These are phyloP conservation scores for Friedmanniomyces simplex DNA, from an alignment of 495 filamentous ascomycete species.

Conservation along the genomic window DNA sequence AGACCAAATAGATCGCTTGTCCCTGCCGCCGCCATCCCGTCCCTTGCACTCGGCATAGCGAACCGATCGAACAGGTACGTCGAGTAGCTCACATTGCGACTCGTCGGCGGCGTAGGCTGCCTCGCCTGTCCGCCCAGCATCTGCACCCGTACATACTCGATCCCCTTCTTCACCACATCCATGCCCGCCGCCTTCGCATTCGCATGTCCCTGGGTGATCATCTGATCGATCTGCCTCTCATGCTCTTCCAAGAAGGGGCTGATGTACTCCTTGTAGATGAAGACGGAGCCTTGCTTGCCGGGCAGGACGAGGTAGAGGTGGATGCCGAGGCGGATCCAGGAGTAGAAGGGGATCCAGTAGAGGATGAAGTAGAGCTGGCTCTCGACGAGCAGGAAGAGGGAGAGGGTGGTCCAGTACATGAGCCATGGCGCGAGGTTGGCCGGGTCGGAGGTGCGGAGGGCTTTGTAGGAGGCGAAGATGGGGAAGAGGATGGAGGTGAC, in stretches of 20 bases:
- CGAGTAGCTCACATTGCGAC: slow-evolving; percentile 23
- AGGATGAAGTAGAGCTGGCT: slow-evolving; percentile 80
- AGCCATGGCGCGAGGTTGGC: slow-evolving; percentile 94
- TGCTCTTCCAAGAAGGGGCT: slow-evolving; percentile 82
- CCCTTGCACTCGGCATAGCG: slow-evolving; percentile 55
- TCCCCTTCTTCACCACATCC: slow-evolving; percentile 64
- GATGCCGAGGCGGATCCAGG: slow-evolving; percentile 77
- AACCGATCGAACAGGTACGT: slow-evolving; percentile 44
- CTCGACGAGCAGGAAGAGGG: slow-evolving; percentile 70
- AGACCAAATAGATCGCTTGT: slow-evolving; percentile 60
- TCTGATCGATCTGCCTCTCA: slow-evolving; percentile 78
- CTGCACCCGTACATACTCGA: slow-evolving; percentile 65
- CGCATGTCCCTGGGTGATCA: slow-evolving; percentile 76
- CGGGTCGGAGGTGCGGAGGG: slow-evolving; percentile 83
- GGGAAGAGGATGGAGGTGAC: slow-evolving; percentile 88
- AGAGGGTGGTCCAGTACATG: slow-evolving; percentile 96
- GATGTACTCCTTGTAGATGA: slow-evolving; percentile 74
- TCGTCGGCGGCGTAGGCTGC: slow-evolving; percentile 41
- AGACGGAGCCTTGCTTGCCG: slow-evolving; percentile 79
- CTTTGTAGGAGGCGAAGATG: slow-evolving; percentile 96
- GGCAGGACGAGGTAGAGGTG: slow-evolving; percentile 96
- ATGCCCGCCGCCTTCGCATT: slow-evolving; percentile 67
- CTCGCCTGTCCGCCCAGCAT: slow-evolving; percentile 57
- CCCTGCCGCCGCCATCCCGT: slow-evolving; percentile 36
- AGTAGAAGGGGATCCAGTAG: slow-evolving; percentile 87